These are phyloP conservation scores for Suillus fuscotomentosus DNA, from an alignment of 768 basidiomycete species.

Conservation along the genomic window DNA sequence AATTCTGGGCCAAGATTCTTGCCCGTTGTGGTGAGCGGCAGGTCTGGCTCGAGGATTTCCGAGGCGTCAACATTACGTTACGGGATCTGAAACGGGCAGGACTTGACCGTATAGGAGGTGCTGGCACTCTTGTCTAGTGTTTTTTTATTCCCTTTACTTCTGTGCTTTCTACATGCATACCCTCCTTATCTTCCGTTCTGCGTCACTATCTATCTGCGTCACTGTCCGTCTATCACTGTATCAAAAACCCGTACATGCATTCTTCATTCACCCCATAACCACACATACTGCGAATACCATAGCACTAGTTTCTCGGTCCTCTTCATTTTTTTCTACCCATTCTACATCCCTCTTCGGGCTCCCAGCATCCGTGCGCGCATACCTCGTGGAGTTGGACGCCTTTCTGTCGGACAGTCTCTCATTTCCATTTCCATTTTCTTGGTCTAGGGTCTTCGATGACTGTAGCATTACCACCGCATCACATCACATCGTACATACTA, in stretches of 20 bases:
- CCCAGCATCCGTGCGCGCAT: background rate
- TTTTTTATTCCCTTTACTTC: background rate
- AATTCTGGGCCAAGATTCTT: constrained; percentile 53
- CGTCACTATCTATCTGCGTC: constrained; percentile 30
- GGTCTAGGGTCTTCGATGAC: background rate
- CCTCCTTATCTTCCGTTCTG: constrained; percentile 6
- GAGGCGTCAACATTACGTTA: constrained; percentile 55
- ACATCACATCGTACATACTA: background rate
- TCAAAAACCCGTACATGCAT: constrained; percentile 28
- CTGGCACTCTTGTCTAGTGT: background rate
- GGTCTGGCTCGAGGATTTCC: constrained; percentile 67
- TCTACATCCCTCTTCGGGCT: no score
- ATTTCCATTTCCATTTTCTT: background rate
- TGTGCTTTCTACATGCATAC: constrained; percentile 17
- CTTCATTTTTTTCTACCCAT: constrained; percentile 5
- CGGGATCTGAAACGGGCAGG: constrained; percentile 40
- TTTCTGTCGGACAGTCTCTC: constrained; percentile 5
- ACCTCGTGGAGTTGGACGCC: constrained; percentile 21
- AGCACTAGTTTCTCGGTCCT: background rate
- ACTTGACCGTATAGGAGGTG: constrained; percentile 16
- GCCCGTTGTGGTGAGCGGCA: constrained; percentile 48
- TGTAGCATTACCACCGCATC: background rate
- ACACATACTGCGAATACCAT: constrained; percentile 2
- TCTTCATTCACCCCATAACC: constrained; percentile 3
- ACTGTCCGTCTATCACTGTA: constrained; percentile 25